phyloP scores from a whole-genome alignment of 2,329 filamentous ascomycete genomes.

The Ophiosphaerella herpotricha region DNA sequence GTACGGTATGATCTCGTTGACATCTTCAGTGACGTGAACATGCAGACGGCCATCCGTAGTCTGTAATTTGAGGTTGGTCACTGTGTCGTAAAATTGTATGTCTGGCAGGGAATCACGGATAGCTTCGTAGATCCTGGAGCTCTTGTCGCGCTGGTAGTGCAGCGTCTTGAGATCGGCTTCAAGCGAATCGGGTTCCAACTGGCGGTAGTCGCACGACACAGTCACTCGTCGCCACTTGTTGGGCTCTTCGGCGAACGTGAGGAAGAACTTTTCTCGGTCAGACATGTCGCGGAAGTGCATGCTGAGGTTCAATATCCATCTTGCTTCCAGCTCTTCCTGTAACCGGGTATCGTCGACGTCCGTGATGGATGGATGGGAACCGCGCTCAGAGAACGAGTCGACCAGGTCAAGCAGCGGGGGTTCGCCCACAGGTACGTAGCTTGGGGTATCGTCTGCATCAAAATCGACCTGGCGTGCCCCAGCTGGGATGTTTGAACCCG shows the following conservation, averaged over 20 bases:
- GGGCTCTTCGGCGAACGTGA: slow-evolving; percentile 84
- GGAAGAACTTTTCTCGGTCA: slow-evolving; percentile 94
- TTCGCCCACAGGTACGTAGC: slow-evolving; percentile 24
- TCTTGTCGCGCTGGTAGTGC: slow-evolving; percentile 89
- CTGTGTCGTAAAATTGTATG: slow-evolving; percentile 94
- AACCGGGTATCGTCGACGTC: slow-evolving; percentile 64
- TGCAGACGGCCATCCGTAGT: slow-evolving; percentile 86
- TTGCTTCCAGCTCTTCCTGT: slow-evolving; percentile 79
- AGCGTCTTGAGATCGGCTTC: slow-evolving; percentile 80
- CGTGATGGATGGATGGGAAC: slow-evolving; percentile 38
- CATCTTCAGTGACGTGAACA: slow-evolving; percentile 96
- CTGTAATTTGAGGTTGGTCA: slow-evolving; percentile 93
- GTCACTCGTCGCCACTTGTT: slow-evolving; percentile 86
- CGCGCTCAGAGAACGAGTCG: slow-evolving; percentile 37
- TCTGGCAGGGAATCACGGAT: slow-evolving; percentile 90
- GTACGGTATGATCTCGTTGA: slow-evolving; percentile 91
- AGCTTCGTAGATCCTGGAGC: slow-evolving; percentile 87
- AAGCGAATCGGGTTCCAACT: slow-evolving; percentile 77
- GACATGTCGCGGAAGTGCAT: slow-evolving; percentile 98
- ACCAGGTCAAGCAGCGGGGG: slow-evolving; percentile 34
- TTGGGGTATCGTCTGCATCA: slow-evolving; percentile 26
- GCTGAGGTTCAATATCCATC: slow-evolving; percentile 95
- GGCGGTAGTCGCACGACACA: slow-evolving; percentile 89
- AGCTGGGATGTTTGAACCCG: slow-evolving; percentile 27
- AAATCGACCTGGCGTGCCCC: slow-evolving; percentile 43